Evolutionary conservation across 2,329 filamentous ascomycete species (phyloP).

Genomic region (Aspergillus sp.): DNA sequence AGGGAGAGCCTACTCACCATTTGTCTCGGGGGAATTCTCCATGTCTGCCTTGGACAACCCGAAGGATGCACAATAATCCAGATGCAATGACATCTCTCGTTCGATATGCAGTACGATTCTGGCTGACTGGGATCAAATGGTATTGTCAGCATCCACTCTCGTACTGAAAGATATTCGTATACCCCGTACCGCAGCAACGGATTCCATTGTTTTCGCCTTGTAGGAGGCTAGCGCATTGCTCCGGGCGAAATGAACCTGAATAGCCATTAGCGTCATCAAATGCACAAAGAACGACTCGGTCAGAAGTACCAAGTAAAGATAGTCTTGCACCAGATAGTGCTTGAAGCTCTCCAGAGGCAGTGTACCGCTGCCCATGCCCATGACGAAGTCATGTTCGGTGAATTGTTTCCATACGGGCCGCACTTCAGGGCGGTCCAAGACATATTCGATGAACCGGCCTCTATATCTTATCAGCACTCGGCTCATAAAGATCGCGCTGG

Average conservation of each 20-base stretch:
- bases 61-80: slow-evolving; percentile 73
- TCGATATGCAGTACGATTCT: slow-evolving; percentile 68
- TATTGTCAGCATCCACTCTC: slow-evolving; percentile 1
- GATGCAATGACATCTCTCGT: slow-evolving; percentile 70
- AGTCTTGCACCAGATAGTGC: slow-evolving; percentile 84
- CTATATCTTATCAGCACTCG: slow-evolving; percentile 28
- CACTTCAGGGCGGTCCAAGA: slow-evolving; percentile 68
- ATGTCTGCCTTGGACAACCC: slow-evolving; percentile 67
- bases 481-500: not conserved
- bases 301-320: slow-evolving; percentile 64
- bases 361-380: slow-evolving; percentile 63
- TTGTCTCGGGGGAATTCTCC: slow-evolving; percentile 61
- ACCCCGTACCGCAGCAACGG: slow-evolving; percentile 61
- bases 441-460: slow-evolving; percentile 73
- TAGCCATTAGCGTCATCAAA: slow-evolving; percentile 3
- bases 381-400: slow-evolving; percentile 73
- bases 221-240: slow-evolving; percentile 79
- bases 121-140: slow-evolving; percentile 41
- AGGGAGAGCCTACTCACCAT: slow-evolving; percentile 53
- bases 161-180: not conserved
- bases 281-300: not conserved
- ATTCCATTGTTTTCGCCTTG: slow-evolving; percentile 64
- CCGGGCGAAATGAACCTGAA: slow-evolving; percentile 71
- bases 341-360: slow-evolving; percentile 72
- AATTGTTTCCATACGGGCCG: slow-evolving; percentile 63